Percentiles rank a stretch among this genome's conserved stretches.
Conservation (phyloP, 805 yeast species). For the Wickerhamiella sorbophila region DNA sequence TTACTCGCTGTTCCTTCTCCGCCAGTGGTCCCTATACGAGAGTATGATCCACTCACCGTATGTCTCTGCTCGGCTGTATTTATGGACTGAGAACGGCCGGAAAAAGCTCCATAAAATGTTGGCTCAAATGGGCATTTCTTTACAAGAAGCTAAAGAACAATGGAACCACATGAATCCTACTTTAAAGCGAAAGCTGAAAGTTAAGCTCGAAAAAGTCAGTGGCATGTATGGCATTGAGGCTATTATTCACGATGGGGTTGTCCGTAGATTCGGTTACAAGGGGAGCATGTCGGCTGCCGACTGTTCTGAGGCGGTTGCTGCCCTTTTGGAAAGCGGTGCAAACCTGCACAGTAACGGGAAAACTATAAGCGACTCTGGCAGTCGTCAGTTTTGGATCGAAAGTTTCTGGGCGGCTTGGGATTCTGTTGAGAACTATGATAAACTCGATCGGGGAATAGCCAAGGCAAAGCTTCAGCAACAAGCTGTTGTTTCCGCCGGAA, state of each 20-base stretch:
- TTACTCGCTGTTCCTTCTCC: slow-evolving; percentile 66
- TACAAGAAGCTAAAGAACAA: slow-evolving; percentile 75
- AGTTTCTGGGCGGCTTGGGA: slow-evolving; percentile 64
- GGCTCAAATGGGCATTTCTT: slow-evolving; percentile 91
- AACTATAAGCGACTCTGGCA: slow-evolving; percentile 14
- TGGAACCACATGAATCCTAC: slow-evolving; percentile 84
- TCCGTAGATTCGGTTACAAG: slow-evolving; percentile 72
- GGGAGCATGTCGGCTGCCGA: slow-evolving; percentile 87
- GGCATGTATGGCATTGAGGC: slow-evolving; percentile 72
- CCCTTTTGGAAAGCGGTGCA: slow-evolving; percentile 45
- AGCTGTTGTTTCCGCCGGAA: slow-evolving; percentile 74
- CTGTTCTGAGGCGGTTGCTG: slow-evolving; percentile 76
- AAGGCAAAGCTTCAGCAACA: slow-evolving; percentile 76
- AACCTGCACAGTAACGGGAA: slow-evolving; percentile 1
- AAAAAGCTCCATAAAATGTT: slow-evolving; percentile 77
- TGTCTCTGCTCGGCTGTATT: slow-evolving; percentile 69
- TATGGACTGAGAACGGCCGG: slow-evolving; percentile 88
- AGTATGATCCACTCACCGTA: slow-evolving; percentile 83
- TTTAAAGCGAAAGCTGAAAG: slow-evolving; percentile 57
- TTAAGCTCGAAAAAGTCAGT: slow-evolving; percentile 53
- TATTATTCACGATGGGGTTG: slow-evolving; percentile 70
- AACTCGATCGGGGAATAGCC: slow-evolving; percentile 55
- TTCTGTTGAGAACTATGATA: slow-evolving; percentile 38
- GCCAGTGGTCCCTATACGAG: slow-evolving; percentile 90
- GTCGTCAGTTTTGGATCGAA: slow-evolving; percentile 55